Percentiles rank a stretch among this genome's conserved stretches.
phyloP scores from a whole-genome alignment of 2,329 filamentous ascomycete genomes.

The Diplodia corticola region DNA sequence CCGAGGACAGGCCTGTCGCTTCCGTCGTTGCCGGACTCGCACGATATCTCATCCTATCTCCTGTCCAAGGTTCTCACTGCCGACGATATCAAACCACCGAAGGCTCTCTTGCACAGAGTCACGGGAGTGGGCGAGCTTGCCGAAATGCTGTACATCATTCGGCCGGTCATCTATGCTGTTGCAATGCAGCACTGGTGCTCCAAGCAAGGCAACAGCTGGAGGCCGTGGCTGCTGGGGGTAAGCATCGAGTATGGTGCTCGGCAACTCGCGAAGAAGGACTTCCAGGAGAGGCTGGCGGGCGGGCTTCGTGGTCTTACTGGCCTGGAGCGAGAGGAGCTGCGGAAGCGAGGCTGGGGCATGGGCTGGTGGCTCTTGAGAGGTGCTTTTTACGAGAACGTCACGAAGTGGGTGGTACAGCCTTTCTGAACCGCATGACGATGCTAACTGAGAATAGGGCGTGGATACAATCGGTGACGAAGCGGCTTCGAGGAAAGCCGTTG shows the following conservation, averaged over 20 bases:
- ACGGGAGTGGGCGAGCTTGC: conserved; percentile 76
- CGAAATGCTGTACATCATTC: conserved; percentile 87
- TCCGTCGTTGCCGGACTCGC: conserved; percentile 75
- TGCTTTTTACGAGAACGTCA: conserved; percentile 94
- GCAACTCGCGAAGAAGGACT: conserved; percentile 73
- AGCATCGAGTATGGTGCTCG: conserved; percentile 83
- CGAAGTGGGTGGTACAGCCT: conserved; percentile 52
- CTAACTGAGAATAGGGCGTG: conserved; percentile 49
- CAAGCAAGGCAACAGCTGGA: conserved; percentile 74
- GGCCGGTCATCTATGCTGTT: conserved; percentile 82
- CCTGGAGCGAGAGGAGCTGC: conserved; percentile 86
- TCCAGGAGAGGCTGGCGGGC: conserved; percentile 63
- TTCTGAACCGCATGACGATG: neutral
- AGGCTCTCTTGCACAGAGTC: conserved; percentile 76
- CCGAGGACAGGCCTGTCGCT: conserved; percentile 87
- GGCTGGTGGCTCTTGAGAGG: conserved; percentile 96
- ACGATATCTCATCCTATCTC: conserved; percentile 84
- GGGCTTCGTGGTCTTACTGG: conserved; percentile 76
- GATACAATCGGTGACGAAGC: conserved; percentile 69
- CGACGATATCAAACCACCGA: conserved; percentile 93
- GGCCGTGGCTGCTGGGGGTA: conserved; percentile 86
- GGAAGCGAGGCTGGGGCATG: conserved; percentile 83
- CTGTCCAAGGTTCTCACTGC: conserved; percentile 88
- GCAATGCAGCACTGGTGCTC: conserved; percentile 73
- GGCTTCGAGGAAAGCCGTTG: conserved; percentile 71